Evolutionary conservation across 139 green algal genomes (phyloP).

Genomic region (Chlamydomonas sphaeroides): DNA sequence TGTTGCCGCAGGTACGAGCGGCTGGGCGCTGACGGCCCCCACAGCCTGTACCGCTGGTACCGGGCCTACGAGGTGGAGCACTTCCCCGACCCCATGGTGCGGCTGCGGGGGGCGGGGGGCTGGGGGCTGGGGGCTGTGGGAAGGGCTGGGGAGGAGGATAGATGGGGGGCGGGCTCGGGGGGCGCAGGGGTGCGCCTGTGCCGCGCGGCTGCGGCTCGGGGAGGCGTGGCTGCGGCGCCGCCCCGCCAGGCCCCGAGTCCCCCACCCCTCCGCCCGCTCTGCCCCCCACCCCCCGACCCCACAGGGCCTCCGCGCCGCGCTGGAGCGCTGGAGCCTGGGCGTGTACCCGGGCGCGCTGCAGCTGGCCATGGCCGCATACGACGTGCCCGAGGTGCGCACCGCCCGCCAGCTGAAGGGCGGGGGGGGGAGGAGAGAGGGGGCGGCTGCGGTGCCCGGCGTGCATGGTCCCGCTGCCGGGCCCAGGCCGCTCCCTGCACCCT

Average conservation of each 20-base stretch:
- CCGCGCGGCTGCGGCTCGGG: too few species aligned
- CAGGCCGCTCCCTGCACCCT: not conserved
- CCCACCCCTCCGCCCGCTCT: not conserved
- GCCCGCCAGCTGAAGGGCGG: too few species aligned
- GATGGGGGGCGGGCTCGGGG: too few species aligned
- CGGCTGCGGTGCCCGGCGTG: too few species aligned
- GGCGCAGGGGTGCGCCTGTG: too few species aligned
- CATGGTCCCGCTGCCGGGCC: not conserved
- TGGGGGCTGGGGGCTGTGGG: not conserved
- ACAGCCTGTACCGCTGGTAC: slow-evolving; percentile 87
- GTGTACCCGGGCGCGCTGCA: slow-evolving; percentile 82
- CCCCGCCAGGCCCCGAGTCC: not conserved
- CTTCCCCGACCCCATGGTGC: slow-evolving; percentile 88
- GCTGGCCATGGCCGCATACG: slow-evolving; percentile 80
- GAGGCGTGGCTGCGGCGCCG: too few species aligned
- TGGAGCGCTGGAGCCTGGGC: slow-evolving; percentile 67
- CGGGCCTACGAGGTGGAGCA: slow-evolving; percentile 73
- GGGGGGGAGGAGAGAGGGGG: not conserved
- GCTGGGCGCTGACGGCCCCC: slow-evolving; percentile 74
- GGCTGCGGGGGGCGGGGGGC: not conserved
- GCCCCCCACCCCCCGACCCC: too few species aligned
- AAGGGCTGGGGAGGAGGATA: too few species aligned
- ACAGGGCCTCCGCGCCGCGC: slow-evolving; percentile 39
- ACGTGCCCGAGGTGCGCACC: slow-evolving; percentile 78
- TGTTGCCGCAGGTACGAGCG: slow-evolving; percentile 67